A percentile compares a stretch with the other conserved stretches of the same genome.
Conservation (phyloP, 768 basidiomycete genomes). For the Termitomyces sp. region DNA sequence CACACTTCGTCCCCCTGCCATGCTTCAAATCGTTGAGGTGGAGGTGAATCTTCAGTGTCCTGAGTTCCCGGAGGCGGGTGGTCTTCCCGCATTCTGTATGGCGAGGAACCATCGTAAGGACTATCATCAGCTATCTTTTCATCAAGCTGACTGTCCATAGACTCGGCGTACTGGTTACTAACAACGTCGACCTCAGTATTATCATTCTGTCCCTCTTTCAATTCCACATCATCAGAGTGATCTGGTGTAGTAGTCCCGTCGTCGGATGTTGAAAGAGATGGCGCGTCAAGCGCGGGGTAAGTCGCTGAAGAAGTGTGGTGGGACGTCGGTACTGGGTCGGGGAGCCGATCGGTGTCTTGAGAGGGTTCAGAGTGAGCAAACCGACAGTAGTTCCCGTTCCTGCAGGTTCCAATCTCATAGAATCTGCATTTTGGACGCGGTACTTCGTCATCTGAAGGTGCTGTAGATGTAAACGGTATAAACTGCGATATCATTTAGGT, state of each 20-base stretch:
- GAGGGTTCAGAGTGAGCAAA: conserved; percentile 5
- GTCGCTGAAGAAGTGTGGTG: neutral
- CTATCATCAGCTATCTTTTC: neutral
- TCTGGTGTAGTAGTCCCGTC: neutral
- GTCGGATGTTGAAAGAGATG: neutral
- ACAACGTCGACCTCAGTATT: neutral
- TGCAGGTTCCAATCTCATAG: conserved; percentile 9
- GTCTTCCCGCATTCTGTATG: neutral
- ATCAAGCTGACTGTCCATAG: neutral
- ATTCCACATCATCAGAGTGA: neutral
- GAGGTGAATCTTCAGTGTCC: neutral
- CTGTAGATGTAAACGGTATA: neutral
- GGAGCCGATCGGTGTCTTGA: neutral
- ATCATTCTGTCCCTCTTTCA: neutral
- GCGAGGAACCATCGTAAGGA: too few relatives aligned
- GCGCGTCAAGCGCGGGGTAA: neutral
- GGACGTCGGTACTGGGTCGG: neutral
- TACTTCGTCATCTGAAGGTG: neutral
- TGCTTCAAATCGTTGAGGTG: neutral
- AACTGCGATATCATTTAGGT: neutral
- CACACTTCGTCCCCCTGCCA: neutral
- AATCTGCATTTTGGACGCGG: conserved; percentile 3
- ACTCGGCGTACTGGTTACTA: neutral
- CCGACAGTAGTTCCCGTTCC: conserved; percentile 6
- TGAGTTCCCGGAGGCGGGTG: neutral